Evolutionary conservation across 2,329 filamentous ascomycete genomes (phyloP), one percentile per base, ranked within the genome.

Genomic region (Sporothrix euskadiensis): DNA sequence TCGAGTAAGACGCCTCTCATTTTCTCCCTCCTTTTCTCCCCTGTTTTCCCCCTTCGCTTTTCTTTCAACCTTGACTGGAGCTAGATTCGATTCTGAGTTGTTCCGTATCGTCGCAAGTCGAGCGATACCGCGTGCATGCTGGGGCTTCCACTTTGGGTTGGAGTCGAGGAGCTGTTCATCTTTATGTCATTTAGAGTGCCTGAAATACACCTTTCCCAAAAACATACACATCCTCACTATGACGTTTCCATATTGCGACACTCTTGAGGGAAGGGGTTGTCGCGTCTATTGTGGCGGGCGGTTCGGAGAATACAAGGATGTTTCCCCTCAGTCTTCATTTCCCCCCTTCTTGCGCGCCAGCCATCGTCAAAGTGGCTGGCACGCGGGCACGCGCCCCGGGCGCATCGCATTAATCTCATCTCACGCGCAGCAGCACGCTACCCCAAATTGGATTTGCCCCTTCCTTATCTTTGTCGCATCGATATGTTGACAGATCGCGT

Each of bases 1-100:
- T 32, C 77, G 78, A 66, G 75, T 76, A 69, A 75, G 77, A 68
- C 71, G 70, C 19, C 65, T 71, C 73, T 47, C n/a, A 65, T 47
- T 69, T 14, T 47, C 56, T 66, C n/a, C 22, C 9, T n/a, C 22
- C 2, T 56, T 30, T n/a, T 2, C 26, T 26, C 26, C 26, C 26
- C 26, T 30, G 22, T n/a, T 71, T 16, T 32, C 56, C 44, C 41
- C 56, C 47, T 44, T 65, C 26, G 16, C 47, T 9, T 57, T 57
- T 70, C 32, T 35, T 16, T 8, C 35, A 2, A 10, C 7, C 19
- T 32, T n/a, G 8, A 2, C 16, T 35, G 19, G 32, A 7, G 4
- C n/a, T 41, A 19, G 4, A 22, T 63, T 19, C 59, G 19, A n/a
- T 19, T 16, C 56, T 32, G 5, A 12, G 14, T 41, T 14, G 32